phyloP scores from a whole-genome alignment of 306 rosid genomes.

The Abrus precatorius region DNA sequence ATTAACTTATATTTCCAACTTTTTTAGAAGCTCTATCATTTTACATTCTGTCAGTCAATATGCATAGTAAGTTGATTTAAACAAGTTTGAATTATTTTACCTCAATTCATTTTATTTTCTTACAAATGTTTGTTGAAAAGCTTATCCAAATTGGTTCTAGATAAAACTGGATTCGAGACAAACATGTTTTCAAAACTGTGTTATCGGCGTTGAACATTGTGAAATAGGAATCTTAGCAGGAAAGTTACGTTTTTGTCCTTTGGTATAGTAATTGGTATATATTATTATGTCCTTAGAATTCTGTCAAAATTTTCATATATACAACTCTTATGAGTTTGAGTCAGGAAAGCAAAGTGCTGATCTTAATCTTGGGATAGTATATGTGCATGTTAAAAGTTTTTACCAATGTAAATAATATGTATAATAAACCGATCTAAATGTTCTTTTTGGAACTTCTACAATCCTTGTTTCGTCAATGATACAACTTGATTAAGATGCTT shows the following conservation, averaged over 20 bases:
- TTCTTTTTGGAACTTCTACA: slow-evolving; percentile 1
- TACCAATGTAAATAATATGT: slow-evolving; percentile 5
- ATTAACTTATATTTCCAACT: too few relatives aligned
- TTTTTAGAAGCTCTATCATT: too few relatives aligned
- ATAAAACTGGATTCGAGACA: not conserved
- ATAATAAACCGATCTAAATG: not conserved
- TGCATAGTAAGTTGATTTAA: too few relatives aligned
- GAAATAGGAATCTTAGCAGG: slow-evolving; percentile 18
- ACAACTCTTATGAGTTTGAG: slow-evolving; percentile 2
- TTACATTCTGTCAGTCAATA: too few relatives aligned
- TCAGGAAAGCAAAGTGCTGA: not conserved
- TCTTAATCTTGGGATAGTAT: not conserved
- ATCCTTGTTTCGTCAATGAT: not conserved
- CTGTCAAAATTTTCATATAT: slow-evolving; percentile 13
- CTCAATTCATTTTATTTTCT: too few relatives aligned
- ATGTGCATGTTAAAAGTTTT: not conserved
- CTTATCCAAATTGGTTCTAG: too few relatives aligned
- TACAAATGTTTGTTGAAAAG: too few relatives aligned
- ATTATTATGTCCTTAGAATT: slow-evolving; percentile 6
- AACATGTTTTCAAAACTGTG: slow-evolving; percentile 14
- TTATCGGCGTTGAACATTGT: not conserved
- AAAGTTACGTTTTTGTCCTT: not conserved
- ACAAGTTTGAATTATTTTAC: too few relatives aligned
- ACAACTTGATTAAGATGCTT: slow-evolving; percentile 10
- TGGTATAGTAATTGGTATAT: not conserved